Evolutionary conservation across 352 stramenopile genomes (phyloP), one percentile per base, ranked within the genome.

Genomic region (Globisporangium ultimum): DNA sequence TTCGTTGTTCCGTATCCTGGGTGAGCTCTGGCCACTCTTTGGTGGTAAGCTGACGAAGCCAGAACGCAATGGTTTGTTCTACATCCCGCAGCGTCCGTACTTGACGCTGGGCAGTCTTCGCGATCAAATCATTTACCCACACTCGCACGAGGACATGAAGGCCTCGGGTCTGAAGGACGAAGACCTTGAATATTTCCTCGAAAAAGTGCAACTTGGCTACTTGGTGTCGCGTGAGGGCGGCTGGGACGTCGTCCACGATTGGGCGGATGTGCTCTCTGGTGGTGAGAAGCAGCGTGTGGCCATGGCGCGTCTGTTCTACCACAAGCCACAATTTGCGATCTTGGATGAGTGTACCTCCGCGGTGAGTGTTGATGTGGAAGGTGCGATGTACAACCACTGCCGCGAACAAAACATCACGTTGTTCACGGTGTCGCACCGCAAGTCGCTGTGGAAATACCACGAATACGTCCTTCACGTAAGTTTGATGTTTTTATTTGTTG

Each of bases 251-350:
- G 74, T 93, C 24, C 79, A 89, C 53, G 84, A 97, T 62, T 97
- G 90, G 90, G 74, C 81, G 1, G 85, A 96, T 61, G 85, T 96
- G 43, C 66, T 97, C 8, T 94, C 80, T 4, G 87, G 91, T 17
- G 90, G 89, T 17, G 89, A 97, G 73, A 97, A 97, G 70, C 89
- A 97, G 76, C 84, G 89, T 21, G 70, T 97, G 24, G 89, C 89
- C 24, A 95, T 97, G 76, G 89, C 87, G 20, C 77, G 89, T 32
- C 55, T 97, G 38, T 96, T 97, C 54, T 96, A 92, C 76, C 87
- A 96, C 74, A 87, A 87, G 58, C 89, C 90, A 11, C 81, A 95
- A 65, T 97, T 96, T 69, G 88, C 88, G 45, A 96, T 97, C 47
- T 65, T 97, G 34, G 88, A 97, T 63, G 90, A 96, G 55, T 93